Conservation (phyloP, 2,329 filamentous ascomycete species). For the Emmonsiellopsis sp. region DNA sequence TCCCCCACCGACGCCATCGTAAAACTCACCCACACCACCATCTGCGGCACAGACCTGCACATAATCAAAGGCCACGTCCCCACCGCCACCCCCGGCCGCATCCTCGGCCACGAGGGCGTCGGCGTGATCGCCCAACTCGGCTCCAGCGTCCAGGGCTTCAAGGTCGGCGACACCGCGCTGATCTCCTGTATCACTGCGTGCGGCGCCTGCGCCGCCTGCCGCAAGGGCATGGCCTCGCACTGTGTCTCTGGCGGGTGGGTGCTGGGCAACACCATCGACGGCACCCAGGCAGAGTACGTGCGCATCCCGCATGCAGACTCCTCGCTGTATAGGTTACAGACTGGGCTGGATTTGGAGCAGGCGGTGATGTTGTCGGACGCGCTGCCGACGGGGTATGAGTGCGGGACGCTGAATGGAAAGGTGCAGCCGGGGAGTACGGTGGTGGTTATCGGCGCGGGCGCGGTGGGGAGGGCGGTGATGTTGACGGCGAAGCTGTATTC, state of each 20-base stretch:
- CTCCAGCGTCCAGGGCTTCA: slow-evolving; percentile 36
- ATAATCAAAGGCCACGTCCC: slow-evolving; percentile 47
- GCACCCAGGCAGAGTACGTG: slow-evolving; percentile 50
- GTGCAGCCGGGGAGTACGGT: slow-evolving; percentile 45
- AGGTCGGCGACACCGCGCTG: slow-evolving; percentile 43
- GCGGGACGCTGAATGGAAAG: slow-evolving; percentile 43
- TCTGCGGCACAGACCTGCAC: slow-evolving; percentile 49
- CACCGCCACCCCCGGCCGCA: slow-evolving; percentile 34
- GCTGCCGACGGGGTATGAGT: slow-evolving; percentile 48
- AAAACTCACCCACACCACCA: slow-evolving; percentile 39
- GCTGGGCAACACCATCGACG: slow-evolving; percentile 44
- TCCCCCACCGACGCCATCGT: slow-evolving; percentile 41
- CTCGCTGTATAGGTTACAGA: slow-evolving; percentile 38
- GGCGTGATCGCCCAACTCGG: slow-evolving; percentile 40
- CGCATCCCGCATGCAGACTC: slow-evolving; percentile 43
- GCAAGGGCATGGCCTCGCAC: slow-evolving; percentile 42
- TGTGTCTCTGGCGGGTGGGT: slow-evolving; percentile 48
- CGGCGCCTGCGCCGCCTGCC: slow-evolving; percentile 43
- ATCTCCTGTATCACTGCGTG: slow-evolving; percentile 45
- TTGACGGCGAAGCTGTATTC: slow-evolving; percentile 47
- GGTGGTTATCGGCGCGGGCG: slow-evolving; percentile 47
- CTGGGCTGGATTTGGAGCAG: slow-evolving; percentile 27
- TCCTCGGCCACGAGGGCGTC: slow-evolving; percentile 47
- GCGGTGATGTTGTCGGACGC: slow-evolving; percentile 47
- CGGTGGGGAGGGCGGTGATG: slow-evolving; percentile 47